These are phyloP conservation scores for Annulohypoxylon nitens DNA, from an alignment of 495 filamentous ascomycete genomes.

Conservation along the genomic window DNA sequence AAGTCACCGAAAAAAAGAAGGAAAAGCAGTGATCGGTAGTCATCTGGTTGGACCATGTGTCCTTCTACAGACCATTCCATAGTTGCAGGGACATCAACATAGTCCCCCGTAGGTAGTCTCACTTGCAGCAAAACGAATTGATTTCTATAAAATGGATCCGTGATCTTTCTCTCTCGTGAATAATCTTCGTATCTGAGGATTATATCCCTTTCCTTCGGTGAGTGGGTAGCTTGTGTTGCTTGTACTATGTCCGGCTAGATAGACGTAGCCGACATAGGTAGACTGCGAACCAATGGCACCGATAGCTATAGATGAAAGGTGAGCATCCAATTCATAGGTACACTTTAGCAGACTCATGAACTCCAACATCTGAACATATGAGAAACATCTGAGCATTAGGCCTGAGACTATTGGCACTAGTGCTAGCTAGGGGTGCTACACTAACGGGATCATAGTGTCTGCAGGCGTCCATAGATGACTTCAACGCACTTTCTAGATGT, in stretches of 20 bases:
- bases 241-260: no score
- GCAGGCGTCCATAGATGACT: neutral
- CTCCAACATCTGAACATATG: neutral
- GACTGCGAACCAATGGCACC: no score
- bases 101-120: conserved; percentile 12
- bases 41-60: neutral
- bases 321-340: neutral
- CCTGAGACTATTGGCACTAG: neutral
- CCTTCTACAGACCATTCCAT: conserved; percentile 20
- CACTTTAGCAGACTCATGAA: neutral
- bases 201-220: no score
- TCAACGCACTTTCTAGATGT: neutral
- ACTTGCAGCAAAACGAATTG: conserved; percentile 38
- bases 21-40: neutral
- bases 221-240: no score
- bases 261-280: no score
- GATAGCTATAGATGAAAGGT: neutral
- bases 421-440: neutral
- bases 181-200: no score
- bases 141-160: neutral
- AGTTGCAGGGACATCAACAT: conserved; percentile 17
- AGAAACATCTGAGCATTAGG: neutral
- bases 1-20: neutral
- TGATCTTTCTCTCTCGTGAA: neutral
- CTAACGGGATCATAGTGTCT: neutral